Evolutionary conservation across 2,329 filamentous ascomycete species (phyloP).

Genomic region (Achaetomium macrosporum): DNA sequence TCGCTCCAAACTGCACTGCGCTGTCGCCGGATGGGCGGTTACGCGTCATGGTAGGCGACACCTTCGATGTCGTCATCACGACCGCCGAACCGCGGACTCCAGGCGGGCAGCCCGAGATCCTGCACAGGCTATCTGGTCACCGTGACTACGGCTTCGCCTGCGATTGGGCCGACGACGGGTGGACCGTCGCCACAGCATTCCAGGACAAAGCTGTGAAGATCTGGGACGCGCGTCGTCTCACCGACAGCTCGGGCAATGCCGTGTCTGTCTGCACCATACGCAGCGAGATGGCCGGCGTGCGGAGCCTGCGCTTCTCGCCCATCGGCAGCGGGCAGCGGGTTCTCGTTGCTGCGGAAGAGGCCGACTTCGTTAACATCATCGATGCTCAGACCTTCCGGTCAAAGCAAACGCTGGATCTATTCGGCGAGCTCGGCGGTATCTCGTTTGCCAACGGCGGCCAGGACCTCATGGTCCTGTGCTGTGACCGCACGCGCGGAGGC

Average conservation of each 20-base stretch:
- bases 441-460: slow-evolving; percentile 61
- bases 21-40: slow-evolving; percentile 66
- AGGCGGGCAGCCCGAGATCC: slow-evolving; percentile 33
- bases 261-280: slow-evolving; percentile 49
- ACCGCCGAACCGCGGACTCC: slow-evolving; percentile 52
- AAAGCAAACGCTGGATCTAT: slow-evolving; percentile 68
- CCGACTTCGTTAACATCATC: slow-evolving; percentile 66
- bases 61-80: slow-evolving; percentile 58
- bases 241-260: slow-evolving; percentile 42
- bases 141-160: slow-evolving; percentile 69
- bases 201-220: slow-evolving; percentile 69
- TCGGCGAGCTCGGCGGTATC: slow-evolving; percentile 68
- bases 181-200: slow-evolving; percentile 69
- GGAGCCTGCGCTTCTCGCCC: slow-evolving; percentile 67
- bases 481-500: slow-evolving; percentile 60
- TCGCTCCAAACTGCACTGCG: slow-evolving; percentile 66
- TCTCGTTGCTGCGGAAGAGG: slow-evolving; percentile 68
- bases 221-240: slow-evolving; percentile 71
- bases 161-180: slow-evolving; percentile 73
- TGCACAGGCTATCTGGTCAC: slow-evolving; percentile 57
- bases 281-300: slow-evolving; percentile 62
- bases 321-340: slow-evolving; percentile 60
- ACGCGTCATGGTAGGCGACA: slow-evolving; percentile 68
- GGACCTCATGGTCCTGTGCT: slow-evolving; percentile 62
- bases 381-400: slow-evolving; percentile 58